Evolutionary conservation across 2,329 filamentous ascomycete genomes (phyloP).

Genomic region (Fusarium sp.): DNA sequence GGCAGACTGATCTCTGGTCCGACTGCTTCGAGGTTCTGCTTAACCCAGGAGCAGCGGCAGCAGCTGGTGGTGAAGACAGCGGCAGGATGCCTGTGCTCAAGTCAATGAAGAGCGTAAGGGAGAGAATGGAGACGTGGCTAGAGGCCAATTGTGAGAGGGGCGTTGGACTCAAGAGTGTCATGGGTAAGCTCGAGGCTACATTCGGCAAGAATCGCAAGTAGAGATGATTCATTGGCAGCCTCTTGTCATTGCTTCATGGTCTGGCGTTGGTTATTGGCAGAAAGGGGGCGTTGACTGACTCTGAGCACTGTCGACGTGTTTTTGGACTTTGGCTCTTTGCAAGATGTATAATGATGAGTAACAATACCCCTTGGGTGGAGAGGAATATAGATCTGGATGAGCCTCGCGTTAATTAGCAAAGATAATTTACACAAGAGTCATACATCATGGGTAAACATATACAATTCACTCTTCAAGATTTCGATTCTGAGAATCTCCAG

Average conservation of each 20-base stretch:
- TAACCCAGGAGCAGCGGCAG: constrained; percentile 80
- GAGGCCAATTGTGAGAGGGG: constrained; percentile 86
- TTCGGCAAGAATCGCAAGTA: constrained; percentile 57
- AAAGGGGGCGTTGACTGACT: constrained; percentile 11
- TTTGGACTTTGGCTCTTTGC: constrained; percentile 7
- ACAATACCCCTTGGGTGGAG: constrained; percentile 33
- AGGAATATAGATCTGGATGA: constrained; percentile 14
- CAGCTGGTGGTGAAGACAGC: constrained; percentile 73
- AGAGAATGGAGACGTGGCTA: constrained; percentile 88
- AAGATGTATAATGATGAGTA: constrained; percentile 27
- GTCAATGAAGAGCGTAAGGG: constrained; percentile 76
- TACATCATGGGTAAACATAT: background rate
- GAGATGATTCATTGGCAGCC: constrained; percentile 1
- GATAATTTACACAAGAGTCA: background rate
- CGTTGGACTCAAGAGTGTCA: constrained; percentile 75
- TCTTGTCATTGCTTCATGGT: constrained; percentile 4
- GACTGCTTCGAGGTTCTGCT: constrained; percentile 87
- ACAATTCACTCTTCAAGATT: background rate
- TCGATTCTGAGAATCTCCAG: background rate
- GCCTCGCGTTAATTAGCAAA: background rate
- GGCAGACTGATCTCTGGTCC: constrained; percentile 93
- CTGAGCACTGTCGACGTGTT: constrained; percentile 12
- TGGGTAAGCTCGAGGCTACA: constrained; percentile 73
- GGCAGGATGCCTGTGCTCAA: constrained; percentile 78
- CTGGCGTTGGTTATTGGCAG: constrained; percentile 38